Conservation (phyloP, 148 eudicot species). For the Nyssa sinensis region DNA sequence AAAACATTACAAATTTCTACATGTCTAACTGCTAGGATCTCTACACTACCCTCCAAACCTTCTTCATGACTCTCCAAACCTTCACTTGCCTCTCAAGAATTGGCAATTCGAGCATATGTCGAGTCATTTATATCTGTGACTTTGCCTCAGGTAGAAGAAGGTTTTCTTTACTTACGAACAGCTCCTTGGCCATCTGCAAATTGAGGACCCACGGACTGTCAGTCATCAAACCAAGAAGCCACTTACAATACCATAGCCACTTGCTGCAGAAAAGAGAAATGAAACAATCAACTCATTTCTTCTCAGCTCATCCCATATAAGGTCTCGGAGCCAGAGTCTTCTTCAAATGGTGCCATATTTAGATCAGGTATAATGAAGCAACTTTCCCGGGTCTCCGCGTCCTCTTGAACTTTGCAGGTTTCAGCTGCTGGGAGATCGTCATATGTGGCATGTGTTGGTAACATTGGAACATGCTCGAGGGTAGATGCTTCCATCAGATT, state of each 20-base stretch:
- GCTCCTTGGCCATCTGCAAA: not conserved
- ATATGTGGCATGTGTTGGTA: conserved; percentile 17
- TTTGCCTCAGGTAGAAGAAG: too few relatives aligned
- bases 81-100: not conserved
- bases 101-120: too few relatives aligned
- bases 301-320: conserved; percentile 21
- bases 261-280: not conserved
- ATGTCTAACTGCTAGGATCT: conserved; percentile 21
- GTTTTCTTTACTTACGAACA: too few relatives aligned
- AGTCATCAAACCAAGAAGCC: conserved; percentile 11
- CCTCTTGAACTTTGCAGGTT: conserved; percentile 13
- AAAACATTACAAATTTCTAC: conserved; percentile 7
- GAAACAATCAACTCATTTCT: not conserved
- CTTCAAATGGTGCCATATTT: conserved; percentile 53
- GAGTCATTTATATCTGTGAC: too few relatives aligned
- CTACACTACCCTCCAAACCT: conserved; percentile 8
- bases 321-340: conserved; percentile 23
- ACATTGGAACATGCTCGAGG: conserved; percentile 18
- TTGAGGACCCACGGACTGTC: not conserved
- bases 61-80: too few relatives aligned
- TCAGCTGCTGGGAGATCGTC: conserved; percentile 11
- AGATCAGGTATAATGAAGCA: conserved; percentile 66
- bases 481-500: conserved; percentile 23
- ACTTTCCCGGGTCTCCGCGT: conserved; percentile 8
- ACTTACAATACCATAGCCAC: not conserved